Evolutionary conservation across 1,139 yeast genomes (phyloP).

Genomic region (Sugiyamaella xylanicola): DNA sequence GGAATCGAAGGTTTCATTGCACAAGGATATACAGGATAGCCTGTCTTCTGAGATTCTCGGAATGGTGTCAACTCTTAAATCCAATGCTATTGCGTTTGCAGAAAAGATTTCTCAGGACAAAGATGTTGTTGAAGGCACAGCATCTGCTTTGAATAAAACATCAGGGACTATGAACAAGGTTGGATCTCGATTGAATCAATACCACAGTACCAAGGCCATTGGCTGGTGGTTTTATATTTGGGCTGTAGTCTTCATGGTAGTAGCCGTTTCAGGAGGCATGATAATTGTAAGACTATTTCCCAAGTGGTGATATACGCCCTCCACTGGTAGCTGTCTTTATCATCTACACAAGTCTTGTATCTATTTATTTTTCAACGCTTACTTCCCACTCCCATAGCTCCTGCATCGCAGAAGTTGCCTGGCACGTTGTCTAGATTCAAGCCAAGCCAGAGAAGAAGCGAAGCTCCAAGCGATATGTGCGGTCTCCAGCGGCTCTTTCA

Average conservation of each 20-base stretch:
- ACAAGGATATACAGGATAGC: slow-evolving; percentile 46
- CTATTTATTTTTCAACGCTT: too few relatives aligned
- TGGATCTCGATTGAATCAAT: slow-evolving; percentile 40
- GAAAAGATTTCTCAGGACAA: slow-evolving; percentile 43
- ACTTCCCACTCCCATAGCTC: too few relatives aligned
- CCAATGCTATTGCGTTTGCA: slow-evolving; percentile 49
- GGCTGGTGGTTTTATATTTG: slow-evolving; percentile 47
- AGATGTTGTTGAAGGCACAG: slow-evolving; percentile 40
- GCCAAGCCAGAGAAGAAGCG: too few relatives aligned
- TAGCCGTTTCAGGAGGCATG: slow-evolving; percentile 42
- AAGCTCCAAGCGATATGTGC: too few relatives aligned
- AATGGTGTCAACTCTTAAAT: slow-evolving; percentile 54
- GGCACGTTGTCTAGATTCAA: too few relatives aligned
- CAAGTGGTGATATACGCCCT: slow-evolving; percentile 37
- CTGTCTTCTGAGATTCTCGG: slow-evolving; percentile 51
- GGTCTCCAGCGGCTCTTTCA: too few relatives aligned
- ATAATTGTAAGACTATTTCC: slow-evolving; percentile 44
- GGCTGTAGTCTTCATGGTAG: slow-evolving; percentile 42
- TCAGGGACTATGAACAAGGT: slow-evolving; percentile 42
- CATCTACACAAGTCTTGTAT: too few relatives aligned
- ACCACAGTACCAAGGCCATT: slow-evolving; percentile 41
- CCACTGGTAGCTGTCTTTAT: too few relatives aligned
- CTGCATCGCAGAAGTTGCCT: too few relatives aligned
- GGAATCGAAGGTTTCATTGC: slow-evolving; percentile 35
- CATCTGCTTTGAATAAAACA: slow-evolving; percentile 41